A percentile compares a stretch with the other conserved stretches of the same genome.
phyloP scores from a whole-genome alignment of 805 yeast genomes.

The Phaffomyces thermotolerans region DNA sequence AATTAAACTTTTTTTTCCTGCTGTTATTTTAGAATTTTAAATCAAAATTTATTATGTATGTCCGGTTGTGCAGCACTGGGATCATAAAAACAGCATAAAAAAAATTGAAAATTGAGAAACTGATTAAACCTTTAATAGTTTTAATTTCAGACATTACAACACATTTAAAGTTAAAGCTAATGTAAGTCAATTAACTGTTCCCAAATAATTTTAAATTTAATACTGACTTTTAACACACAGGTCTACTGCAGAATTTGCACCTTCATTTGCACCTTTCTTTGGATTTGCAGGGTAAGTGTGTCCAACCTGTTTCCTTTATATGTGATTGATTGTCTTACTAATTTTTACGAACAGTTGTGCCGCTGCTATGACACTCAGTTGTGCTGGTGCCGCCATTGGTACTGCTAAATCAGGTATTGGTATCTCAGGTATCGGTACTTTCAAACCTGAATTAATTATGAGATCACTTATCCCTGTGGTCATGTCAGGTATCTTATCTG shows the following conservation, averaged over 20 bases:
- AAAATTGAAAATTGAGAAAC: background rate
- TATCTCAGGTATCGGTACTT: conserved; percentile 96
- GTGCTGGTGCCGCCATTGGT: conserved; percentile 98
- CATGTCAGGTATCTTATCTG: conserved; percentile 95
- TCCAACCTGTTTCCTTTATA: too few species aligned
- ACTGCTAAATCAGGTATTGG: conserved; percentile 98
- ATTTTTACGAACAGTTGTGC: conserved; percentile 46
- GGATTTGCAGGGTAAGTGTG: conserved; percentile 79
- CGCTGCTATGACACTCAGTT: conserved; percentile 81
- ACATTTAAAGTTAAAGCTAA: too few species aligned
- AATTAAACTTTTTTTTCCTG: too few species aligned
- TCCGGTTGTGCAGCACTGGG: background rate
- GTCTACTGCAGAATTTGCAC: conserved; percentile 50
- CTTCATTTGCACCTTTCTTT: conserved; percentile 92
- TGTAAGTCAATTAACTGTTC: too few species aligned
- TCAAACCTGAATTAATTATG: conserved; percentile 96
- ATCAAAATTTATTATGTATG: too few species aligned
- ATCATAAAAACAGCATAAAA: background rate
- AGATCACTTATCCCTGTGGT: conserved; percentile 93
- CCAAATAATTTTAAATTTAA: too few species aligned
- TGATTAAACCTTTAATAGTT: too few species aligned
- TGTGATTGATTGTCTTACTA: conserved; percentile 1
- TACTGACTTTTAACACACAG: too few species aligned
- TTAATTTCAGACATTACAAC: too few species aligned
- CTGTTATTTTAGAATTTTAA: too few species aligned